Percentiles rank a stretch among this genome's conserved stretches.
Conservation (phyloP, 148 eudicot genomes). For the Chenopodium berlandieri region DNA sequence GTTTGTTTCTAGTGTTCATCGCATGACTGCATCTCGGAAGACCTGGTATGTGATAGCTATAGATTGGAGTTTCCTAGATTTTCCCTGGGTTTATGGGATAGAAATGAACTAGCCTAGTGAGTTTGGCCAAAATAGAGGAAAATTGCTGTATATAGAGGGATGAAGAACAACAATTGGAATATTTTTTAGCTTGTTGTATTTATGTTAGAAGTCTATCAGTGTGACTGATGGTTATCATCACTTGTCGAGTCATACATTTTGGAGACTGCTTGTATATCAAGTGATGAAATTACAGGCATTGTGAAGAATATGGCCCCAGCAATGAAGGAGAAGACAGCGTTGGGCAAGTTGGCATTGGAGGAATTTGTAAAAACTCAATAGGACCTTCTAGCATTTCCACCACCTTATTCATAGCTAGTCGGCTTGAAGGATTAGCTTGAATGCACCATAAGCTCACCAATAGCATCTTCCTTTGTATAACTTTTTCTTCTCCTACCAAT, state of each 20-base stretch:
- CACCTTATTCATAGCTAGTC: slow-evolving; percentile 35
- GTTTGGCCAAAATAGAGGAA: neutral
- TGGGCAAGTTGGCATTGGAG: slow-evolving; percentile 34
- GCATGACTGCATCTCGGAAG: neutral
- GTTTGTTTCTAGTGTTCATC: neutral
- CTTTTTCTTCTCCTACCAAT: slow-evolving; percentile 21
- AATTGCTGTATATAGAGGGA: neutral
- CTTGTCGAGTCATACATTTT: no score
- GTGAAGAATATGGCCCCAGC: neutral
- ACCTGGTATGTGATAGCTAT: neutral
- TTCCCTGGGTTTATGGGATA: neutral
- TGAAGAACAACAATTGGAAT: no score
- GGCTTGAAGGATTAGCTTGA: slow-evolving; percentile 33
- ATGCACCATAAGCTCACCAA: slow-evolving; percentile 48
- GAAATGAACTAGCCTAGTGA: neutral
- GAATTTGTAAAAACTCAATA: slow-evolving; percentile 28
- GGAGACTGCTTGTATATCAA: no score
- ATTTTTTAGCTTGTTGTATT: no score
- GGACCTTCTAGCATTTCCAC: slow-evolving; percentile 46
- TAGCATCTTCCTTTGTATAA: slow-evolving; percentile 31
- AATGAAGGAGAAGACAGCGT: slow-evolving; percentile 12
- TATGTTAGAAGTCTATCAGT: no score
- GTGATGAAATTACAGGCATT: no score
- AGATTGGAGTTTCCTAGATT: neutral
- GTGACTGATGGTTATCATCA: no score